Evolutionary conservation across 1,139 yeast genomes (phyloP), one percentile per base, ranked within the genome.

Genomic region (Geotrichum klebahnii): DNA sequence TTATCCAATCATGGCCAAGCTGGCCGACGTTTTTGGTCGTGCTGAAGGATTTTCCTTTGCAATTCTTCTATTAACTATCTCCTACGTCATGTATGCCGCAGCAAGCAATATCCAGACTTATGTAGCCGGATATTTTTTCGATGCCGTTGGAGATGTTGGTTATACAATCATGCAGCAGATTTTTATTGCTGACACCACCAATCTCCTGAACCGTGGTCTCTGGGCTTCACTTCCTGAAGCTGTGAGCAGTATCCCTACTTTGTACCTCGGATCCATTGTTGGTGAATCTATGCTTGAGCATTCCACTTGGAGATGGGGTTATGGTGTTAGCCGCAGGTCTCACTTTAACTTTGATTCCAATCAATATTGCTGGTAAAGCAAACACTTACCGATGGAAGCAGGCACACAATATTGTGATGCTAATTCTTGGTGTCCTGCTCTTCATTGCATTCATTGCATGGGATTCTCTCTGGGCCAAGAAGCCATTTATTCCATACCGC

Each of bases 301-400:
- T 34, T 56, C 53, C 26, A 53, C 54, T 34, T 82, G 90, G 90
- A 72, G 77, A 39, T 83, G 81, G 78, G 80, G 81, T 57, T 79
- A 82, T 58, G 89, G 82, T 57, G 9, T 43, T 57, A 2, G 53
- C 55, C 16, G 50, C 48, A 14, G 59, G 58, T 16, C 44, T 57
- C 9, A 45, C 57, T 8, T 38, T 57, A 28, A 38, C 53, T 14
- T 50, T 57, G 35, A 50, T 57, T 23, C 57, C 59, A 6, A 48
- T 57, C 24, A 57, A 58, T 12, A 53, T 29, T 40, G 55, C 45
- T 10, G 53, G 49, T 5, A 47, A 31, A 24, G 46, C 51, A 24
- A 38, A 46, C 39, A n/a, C 43, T 9, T 31, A 44, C 29, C 46
- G 51, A 17, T 51, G 53, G 53, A 39, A 44, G 28, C 43, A 51